These are phyloP conservation scores for Fusarium chuoi DNA, from an alignment of 2,329 filamentous ascomycete species.

Conservation along the genomic window DNA sequence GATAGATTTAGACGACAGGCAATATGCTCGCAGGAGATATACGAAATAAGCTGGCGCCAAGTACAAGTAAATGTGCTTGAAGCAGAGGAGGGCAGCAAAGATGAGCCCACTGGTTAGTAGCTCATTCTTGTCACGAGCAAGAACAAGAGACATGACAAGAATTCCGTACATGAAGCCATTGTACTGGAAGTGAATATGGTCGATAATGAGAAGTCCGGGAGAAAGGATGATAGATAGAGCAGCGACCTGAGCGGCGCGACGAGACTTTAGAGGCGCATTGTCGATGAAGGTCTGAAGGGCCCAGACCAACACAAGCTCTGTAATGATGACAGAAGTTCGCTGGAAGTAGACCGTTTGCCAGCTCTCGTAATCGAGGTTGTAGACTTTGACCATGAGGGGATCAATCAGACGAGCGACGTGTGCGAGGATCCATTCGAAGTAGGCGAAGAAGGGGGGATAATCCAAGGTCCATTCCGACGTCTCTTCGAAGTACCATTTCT, in stretches of 20 bases:
- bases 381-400: constrained; percentile 81
- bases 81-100: constrained; percentile 87
- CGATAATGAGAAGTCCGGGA: constrained; percentile 93
- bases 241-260: constrained; percentile 82
- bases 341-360: constrained; percentile 97
- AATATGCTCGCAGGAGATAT: constrained; percentile 89
- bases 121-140: constrained; percentile 79
- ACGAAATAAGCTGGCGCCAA: constrained; percentile 96
- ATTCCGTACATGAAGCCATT: constrained; percentile 97
- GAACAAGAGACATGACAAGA: constrained; percentile 84
- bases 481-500: constrained; percentile 96
- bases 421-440: constrained; percentile 93
- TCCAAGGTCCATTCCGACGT: constrained; percentile 99
- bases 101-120: constrained; percentile 81
- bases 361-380: constrained; percentile 86
- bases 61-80: constrained; percentile 99
- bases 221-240: constrained; percentile 91
- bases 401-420: constrained; percentile 82
- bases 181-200: constrained; percentile 99
- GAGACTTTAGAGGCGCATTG: constrained; percentile 72
- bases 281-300: constrained; percentile 85
- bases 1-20: constrained; percentile 79
- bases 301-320: constrained; percentile 85
- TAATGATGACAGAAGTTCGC: constrained; percentile 84
- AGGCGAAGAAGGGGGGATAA: constrained; percentile 98